Base-by-base conservation (phyloP, 2,329 filamentous ascomycete genomes). In the Penicillium aurantiogriseum region DNA sequence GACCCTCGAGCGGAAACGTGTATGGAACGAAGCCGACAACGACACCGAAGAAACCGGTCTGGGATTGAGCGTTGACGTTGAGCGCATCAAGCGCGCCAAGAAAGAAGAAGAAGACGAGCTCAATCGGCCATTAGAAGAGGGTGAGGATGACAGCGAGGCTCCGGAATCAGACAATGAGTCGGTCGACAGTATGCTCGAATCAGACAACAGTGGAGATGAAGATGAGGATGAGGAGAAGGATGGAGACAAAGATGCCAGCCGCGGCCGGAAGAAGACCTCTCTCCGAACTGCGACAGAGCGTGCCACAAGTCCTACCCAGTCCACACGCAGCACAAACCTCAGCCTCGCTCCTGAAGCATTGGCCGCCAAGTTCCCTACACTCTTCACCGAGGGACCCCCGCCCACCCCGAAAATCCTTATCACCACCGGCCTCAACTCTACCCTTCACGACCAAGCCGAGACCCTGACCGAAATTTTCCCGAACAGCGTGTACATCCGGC, bases 341-440 rank as follows among this genome's bases (percentile, higher is more conserved):
- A 81, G 81, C 60, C 77, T 86, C 11, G 83, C 83, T 0, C 85
- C 85, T 3, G 85, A 87, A 66, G 81, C 82, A 21, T 78, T 88
- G 23, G 79, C 83, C 40, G 77, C 82, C 43, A 85, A 84, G 71
- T 88, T 87, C 68, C 85, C 83, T 4, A 75, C 78, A 7, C 78
- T 87, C 25, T 88, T 86, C 76, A 65, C 84, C 31, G 66, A 69
- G 15, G 73, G 77, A 60, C 69, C 81, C 35, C 84, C 80, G 47
- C 83, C 80, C 55, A 76, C 77, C 58, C 92, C 94, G 51, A 96
- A 97, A 76, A 87, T 97, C 62, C 86, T 99, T 39, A 84, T 99
- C 70, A 99, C 94, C 0, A 97, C 94, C 8, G 90, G 87, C 13
- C 82, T 97, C 68, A 92, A 96, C 78, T 91, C 90, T 13, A 93